phyloP scores from a whole-genome alignment of 352 stramenopile species.

The Phytopythium kandeliae region DNA sequence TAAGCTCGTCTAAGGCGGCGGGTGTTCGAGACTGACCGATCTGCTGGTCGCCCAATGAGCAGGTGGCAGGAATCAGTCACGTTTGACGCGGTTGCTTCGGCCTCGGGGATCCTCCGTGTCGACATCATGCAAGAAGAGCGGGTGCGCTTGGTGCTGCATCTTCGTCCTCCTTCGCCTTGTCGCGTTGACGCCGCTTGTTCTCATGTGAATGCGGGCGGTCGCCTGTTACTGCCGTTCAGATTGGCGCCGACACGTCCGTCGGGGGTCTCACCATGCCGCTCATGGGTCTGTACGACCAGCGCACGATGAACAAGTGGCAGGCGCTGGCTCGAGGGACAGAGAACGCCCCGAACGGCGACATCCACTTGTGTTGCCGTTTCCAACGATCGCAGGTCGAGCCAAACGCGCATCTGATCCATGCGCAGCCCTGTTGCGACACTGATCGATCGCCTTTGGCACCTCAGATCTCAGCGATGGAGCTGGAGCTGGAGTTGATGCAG shows the following conservation, averaged over 20 bases:
- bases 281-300: constrained; percentile 41
- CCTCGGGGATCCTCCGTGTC: constrained; percentile 31
- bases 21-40: too few species aligned
- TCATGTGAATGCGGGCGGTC: not conserved
- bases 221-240: constrained; percentile 6
- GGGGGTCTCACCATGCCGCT: constrained; percentile 35
- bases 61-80: constrained; percentile 41
- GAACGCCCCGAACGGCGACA: constrained; percentile 20
- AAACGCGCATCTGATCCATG: too few species aligned
- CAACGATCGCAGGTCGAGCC: constrained; percentile 43
- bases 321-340: constrained; percentile 24
- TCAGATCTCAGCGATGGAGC: constrained; percentile 45
- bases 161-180: not conserved
- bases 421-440: too few species aligned
- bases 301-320: constrained; percentile 40
- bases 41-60: too few species aligned
- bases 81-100: constrained; percentile 38
- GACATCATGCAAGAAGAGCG: constrained; percentile 63
- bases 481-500: constrained; percentile 49
- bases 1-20: too few species aligned
- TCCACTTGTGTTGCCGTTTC: constrained; percentile 43
- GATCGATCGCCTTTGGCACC: too few species aligned
- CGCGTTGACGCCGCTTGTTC: not conserved
- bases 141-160: constrained; percentile 6
- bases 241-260: constrained; percentile 37